A percentile compares a stretch with the other conserved stretches of the same genome.
These are phyloP conservation scores for Astrothelium subdiscretum DNA, from an alignment of 495 filamentous ascomycete species.

Conservation along the genomic window DNA sequence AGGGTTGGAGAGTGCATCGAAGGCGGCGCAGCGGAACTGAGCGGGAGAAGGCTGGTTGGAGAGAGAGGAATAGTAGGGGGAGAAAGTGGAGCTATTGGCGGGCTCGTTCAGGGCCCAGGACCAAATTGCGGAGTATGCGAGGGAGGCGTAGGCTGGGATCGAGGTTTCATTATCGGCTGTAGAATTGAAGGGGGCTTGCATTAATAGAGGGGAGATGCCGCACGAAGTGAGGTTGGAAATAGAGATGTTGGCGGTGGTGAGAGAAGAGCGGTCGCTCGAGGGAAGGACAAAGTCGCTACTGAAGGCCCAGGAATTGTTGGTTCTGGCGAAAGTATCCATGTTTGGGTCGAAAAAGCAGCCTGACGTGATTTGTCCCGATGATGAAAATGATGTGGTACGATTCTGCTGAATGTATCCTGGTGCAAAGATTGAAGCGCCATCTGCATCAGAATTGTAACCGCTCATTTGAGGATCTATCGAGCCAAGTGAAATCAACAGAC, in stretches of 20 bases:
- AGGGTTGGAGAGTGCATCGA: slow-evolving; percentile 27
- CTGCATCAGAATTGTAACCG: slow-evolving; percentile 37
- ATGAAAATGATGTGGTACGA: slow-evolving; percentile 18
- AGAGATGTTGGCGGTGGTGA: slow-evolving; percentile 25
- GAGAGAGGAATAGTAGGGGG: slow-evolving; percentile 21
- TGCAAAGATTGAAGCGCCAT: slow-evolving; percentile 34
- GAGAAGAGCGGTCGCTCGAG: slow-evolving; percentile 18
- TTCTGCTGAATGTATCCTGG: slow-evolving; percentile 25
- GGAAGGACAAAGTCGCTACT: slow-evolving; percentile 21
- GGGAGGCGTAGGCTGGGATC: slow-evolving; percentile 36
- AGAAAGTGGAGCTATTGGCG: slow-evolving; percentile 26
- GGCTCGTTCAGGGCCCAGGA: slow-evolving; percentile 48
- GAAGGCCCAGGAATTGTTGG: slow-evolving; percentile 51
- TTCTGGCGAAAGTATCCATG: slow-evolving; percentile 27
- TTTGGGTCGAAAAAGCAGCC: slow-evolving; percentile 42
- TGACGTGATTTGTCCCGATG: slow-evolving; percentile 31
- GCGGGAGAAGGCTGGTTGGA: slow-evolving; percentile 11
- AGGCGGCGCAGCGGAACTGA: slow-evolving; percentile 41
- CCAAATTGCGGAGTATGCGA: slow-evolving; percentile 43
- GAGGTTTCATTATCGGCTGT: slow-evolving; percentile 35
- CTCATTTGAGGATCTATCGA: slow-evolving; percentile 44
- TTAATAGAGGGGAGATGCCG: slow-evolving; percentile 47
- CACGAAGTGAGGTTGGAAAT: slow-evolving; percentile 38
- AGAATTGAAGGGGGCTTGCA: slow-evolving; percentile 38
- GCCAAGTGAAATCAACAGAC: slow-evolving; percentile 44